Evolutionary conservation across 164 flowering plant genomes (phyloP), one percentile per base, ranked within the genome.

Genomic region (Macadamia tetraphylla): DNA sequence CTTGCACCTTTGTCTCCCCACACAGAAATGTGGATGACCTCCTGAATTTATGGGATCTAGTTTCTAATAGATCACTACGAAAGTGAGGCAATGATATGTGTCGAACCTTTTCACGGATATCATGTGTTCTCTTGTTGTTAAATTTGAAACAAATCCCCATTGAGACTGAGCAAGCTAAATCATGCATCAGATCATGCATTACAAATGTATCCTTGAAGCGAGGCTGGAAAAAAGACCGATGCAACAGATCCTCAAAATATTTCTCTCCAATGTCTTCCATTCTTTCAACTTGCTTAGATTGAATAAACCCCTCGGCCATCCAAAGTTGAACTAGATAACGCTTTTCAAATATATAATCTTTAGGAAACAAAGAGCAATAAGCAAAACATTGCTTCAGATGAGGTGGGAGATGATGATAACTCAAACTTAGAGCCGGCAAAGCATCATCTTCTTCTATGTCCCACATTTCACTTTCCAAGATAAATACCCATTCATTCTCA

Each of bases 291-390:
- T 12, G 23, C 6, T 44, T 30, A 6, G 56, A 46, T 6, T 23
- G 29, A 43, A 76, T 64, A 64, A 69, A 73, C 3, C 79, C 79
- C 31, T 43, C 48, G 6, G 48, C 48, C 48, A 43, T 43, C 48
- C 48, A 43, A 9, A 43, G 48, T 9, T 9, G 48, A 43, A 43
- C 48, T 43, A 43, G 48, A 43, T 5, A 5, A 5, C 9, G 7
- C 48, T 43, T 43, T 5, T 43, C 48, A 43, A 43, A 43, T 9
- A 5, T 43, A 9, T 43, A 43, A 43, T 43, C 48, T 43, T 43
- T 43, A 5, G 48, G 48, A 43, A 43, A 43, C 9, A 43, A 43
- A 43, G 48, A 43, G 9, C 48, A 43, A 43, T 43, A 43, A 5
- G 48, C 48, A 43, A 43, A 43, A 43, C 48, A 43, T 9, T 5